Evolutionary conservation across 106 monocot genomes (phyloP), one percentile per base, ranked within the genome.

Genomic region (Vanilla planifolia): DNA sequence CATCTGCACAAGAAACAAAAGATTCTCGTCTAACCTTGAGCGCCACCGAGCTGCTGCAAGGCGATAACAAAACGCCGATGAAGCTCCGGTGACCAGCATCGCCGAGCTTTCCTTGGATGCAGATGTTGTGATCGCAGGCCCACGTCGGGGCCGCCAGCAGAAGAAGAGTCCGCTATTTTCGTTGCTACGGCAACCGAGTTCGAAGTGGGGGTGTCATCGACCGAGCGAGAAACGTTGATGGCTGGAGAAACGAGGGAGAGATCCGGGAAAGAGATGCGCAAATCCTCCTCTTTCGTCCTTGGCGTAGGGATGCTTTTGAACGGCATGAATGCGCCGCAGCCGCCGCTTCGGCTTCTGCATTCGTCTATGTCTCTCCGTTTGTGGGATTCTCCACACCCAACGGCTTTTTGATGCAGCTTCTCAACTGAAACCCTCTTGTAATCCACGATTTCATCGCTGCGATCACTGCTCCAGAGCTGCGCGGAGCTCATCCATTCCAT

Each of bases 51-150:
- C 41, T 89, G 88, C 28, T 82, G 71, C 8, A 93, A 71, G 20
- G 85, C 79, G 9, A 53, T 24, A 47, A 93, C 77, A 61, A 93
- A 93, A 20, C 78, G 75, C 15, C 93, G 85, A 66, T 93, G 93
- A 6, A 93, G 85, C 77, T 93, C 93, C 41, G 82, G 85, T 28
- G 93, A 93, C 93, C 93, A 93, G 82, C 93, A 93, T 8, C 93
- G 60, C 69, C 93, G 63, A n/a, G 79, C 72, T 76, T 93, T 93
- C 60, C 88, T 79, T 15, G 73, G 51, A 40, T 14, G 62, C 37
- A 61, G 65, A 43, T 51, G 67, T 20, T 51, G 63, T 15, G 55
- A 62, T 65, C 60, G 71, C 32, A 74, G 27, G 61, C 58, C 48
- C 26, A 43, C 19, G 3, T 56, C 53, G 24, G 36, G 2, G 17